Evolutionary conservation across 23 red algal genomes (phyloP).

Genomic region (Gracilariopsis chorda): DNA sequence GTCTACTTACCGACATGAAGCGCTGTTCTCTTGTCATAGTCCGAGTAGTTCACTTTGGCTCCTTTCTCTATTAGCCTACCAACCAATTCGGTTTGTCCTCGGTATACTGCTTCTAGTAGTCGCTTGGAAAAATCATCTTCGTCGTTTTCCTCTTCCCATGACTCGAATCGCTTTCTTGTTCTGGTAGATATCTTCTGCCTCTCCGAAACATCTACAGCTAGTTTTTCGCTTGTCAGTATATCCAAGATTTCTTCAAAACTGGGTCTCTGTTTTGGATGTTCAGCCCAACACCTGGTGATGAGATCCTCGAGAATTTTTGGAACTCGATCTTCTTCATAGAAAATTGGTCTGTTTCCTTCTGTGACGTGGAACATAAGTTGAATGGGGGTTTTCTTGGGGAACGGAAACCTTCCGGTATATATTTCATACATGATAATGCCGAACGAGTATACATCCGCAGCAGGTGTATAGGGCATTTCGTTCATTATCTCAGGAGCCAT

Average conservation of each 20-base stretch:
- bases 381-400: conserved; percentile 81
- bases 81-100: conserved; percentile 38
- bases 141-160: conserved; percentile 1
- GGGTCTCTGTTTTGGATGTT: conserved; percentile 61
- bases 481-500: conserved; percentile 97
- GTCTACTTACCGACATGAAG: conserved; percentile 65
- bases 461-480: conserved; percentile 66
- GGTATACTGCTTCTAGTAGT: conserved; percentile 81
- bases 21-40: conserved; percentile 94
- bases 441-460: conserved; percentile 98
- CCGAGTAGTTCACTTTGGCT: conserved; percentile 64
- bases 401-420: conserved; percentile 75
- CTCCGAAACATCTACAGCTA: conserved; percentile 13
- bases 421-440: conserved; percentile 96
- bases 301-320: conserved; percentile 55
- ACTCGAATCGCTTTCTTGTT: background rate
- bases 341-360: conserved; percentile 73
- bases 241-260: conserved; percentile 87
- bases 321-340: conserved; percentile 59
- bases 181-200: background rate
- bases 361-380: conserved; percentile 95
- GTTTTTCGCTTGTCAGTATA: conserved; percentile 52
- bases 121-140: conserved; percentile 46
- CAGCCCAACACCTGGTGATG: conserved; percentile 80
- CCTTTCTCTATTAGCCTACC: conserved; percentile 63